Base-by-base conservation (phyloP, 768 basidiomycete species). In the Leccinum longicurvipes region DNA sequence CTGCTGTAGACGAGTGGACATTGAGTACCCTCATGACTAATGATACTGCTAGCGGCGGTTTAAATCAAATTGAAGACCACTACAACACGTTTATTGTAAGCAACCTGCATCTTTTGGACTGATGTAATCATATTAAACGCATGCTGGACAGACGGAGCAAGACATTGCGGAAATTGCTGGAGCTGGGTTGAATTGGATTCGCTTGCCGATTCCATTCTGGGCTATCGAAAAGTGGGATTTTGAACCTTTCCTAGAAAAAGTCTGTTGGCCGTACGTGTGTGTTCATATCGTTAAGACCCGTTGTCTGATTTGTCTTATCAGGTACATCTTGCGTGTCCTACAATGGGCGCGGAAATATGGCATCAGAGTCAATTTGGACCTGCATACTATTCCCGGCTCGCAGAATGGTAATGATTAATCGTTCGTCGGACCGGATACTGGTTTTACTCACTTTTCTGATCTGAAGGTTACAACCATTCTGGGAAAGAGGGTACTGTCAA, bases 321-420 rank as follows among this genome's bases (percentile, higher is more conserved):
- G 83, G 59, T 93, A 93, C 72, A 83, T 91, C 71, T 73, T 91
- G 19, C 83, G 83, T 42, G 79, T 87, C 24, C 74, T 95, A 36
- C 78, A 76, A 3, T 97, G 93, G 93, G 86, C 85, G 14, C 78
- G 93, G 49, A 95, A 97, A 72, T 95, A 95, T 67, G 93, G 93
- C 1, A 61, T 95, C n/a, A 80, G 93, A 27, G 83, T 95, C 52
- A 83, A 83, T 64, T 74, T 95, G 12, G 93, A 95, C 73, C 71
- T 92, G 31, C 89, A 91, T 68, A 79, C 88, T 4, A 76, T 86
- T 24, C 91, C 92, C 28, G 92, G 93, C 41, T 84, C 82, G 46
- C 89, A 91, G 64, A 90, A 89, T 67, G 89, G 87, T 78, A 53
- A 8, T 39, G 61, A 55, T 12, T 28, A 28, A 17, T 39, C 44